Evolutionary conservation across 2,329 filamentous ascomycete species (phyloP), one percentile per base, ranked within the genome.

Genomic region (Fusarium graminum): DNA sequence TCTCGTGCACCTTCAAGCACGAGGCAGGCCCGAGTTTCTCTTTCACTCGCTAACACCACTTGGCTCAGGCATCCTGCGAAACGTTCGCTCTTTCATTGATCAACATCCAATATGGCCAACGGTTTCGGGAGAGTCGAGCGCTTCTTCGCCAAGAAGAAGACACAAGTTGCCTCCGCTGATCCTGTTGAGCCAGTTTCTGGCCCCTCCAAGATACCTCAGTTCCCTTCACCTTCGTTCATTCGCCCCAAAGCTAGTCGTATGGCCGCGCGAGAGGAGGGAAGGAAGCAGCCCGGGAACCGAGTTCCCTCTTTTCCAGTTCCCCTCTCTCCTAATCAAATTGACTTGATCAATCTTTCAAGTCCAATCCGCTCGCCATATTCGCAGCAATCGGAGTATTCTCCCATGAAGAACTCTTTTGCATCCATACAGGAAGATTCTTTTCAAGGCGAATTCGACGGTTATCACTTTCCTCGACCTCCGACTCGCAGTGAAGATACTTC

Each of bases 171-270:
- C 28, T 61, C 75, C 16, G 59, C 68, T 12, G 72, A 73, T 30
- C 62, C 69, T 41, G 71, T 58, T 50, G 70, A 66, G 52, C 69
- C 59, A 46, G 43, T 70, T 52, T 57, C 58, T 28, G 49, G 61
- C 16, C 67, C 67, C 29, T 53, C 72, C 10, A 50, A 72, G 25
- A 77, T 74, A 49, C 78, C 77, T 49, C 75, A 78, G 47, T 86
- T 86, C 63, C 84, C 84, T 6, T 79, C 79, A 19, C 80, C 84
- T 8, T 85, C 84, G 1, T 88, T 86, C 66, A 85, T 88, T 63
- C 80, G 83, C 43, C 86, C 86, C 26, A 87, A 80, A 36, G 79
- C 81, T 16, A 80, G 78, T 53, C 81, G 83, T 25, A 88, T 88
- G 86, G 76, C 81, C 44, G 85, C 86, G n/a, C 80, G 86, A 45